Evolutionary conservation across 306 rosid species (phyloP), one percentile per base, ranked within the genome.

Genomic region (Lathyrus aphaca): DNA sequence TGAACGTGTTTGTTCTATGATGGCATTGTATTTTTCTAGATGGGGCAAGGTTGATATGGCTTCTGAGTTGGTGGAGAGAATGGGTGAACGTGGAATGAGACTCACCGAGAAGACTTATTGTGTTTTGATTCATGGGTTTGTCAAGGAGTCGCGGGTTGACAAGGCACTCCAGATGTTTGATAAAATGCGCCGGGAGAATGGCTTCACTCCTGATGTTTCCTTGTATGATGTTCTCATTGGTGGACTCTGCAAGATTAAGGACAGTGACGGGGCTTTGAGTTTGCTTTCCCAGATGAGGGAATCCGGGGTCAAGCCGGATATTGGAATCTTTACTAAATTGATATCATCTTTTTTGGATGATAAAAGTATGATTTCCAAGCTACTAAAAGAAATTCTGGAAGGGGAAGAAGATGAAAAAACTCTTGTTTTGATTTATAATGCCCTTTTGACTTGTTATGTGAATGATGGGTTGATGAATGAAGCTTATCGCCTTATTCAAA

Each of bases 61-160:
- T 7, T 83, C 80, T 70, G 86, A 87, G 80, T 72, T 89, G 72
- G 82, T 89, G 60, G 92, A 86, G 77, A 79, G 77, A 58, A 83
- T 86, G 92, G 86, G 76, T 14, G 82, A 63, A 9, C 80, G 35
- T 39, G 79, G 74, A 46, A 55, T 81, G 75, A 53, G 43, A 15
- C 55, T 89, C 54, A 89, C 75, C 69, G 92, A 86, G 59, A 89
- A 84, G 83, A 87, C 95, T 14, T 84, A 84, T 77, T 69, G 71
- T 64, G 86, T 89, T 77, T 82, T 87, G 81, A 87, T 87, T 82
- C 92, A 89, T 76, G 92, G 96, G 63, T 86, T 85, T 80, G 88
- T 87, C 54, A 89, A 30, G 69, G 88, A 77, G 71, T 79, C 81
- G 5, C 74, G 79, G 2, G 59, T 86, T 42, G 89, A 87, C 62